These are phyloP conservation scores for Salix exigua DNA, from an alignment of 345 rosid genomes.

Conservation along the genomic window DNA sequence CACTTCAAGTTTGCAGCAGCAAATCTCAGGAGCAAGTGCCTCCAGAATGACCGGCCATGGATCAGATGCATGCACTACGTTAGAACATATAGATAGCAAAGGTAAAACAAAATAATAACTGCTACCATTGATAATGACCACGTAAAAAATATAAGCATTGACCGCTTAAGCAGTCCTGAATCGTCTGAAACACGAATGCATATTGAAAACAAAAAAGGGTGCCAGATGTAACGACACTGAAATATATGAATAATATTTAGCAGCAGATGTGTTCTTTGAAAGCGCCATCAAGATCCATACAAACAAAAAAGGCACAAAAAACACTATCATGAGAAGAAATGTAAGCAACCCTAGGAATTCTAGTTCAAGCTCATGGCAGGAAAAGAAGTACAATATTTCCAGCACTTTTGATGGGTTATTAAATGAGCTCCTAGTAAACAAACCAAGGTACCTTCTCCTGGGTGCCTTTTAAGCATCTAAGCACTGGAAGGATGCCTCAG, in stretches of 20 bases:
- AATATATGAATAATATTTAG: neutral
- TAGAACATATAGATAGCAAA: constrained; percentile 24
- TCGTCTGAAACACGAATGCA: neutral
- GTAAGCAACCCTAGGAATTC: neutral
- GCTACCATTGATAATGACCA: neutral
- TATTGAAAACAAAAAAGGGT: neutral
- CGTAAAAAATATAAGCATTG: neutral
- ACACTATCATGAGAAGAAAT: neutral
- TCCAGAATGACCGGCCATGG: constrained; percentile 52
- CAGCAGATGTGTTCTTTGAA: too few species aligned
- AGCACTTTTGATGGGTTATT: constrained; percentile 24
- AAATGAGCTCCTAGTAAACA: constrained; percentile 59
- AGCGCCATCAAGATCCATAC: too few species aligned
- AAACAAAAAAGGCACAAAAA: too few species aligned
- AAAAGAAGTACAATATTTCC: neutral
- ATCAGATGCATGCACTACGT: constrained; percentile 55
- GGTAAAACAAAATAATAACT: neutral
- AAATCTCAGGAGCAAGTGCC: constrained; percentile 44
- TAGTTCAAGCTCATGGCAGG: neutral
- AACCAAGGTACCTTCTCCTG: constrained; percentile 98
- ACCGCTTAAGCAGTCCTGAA: neutral
- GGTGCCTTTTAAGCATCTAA: constrained; percentile 77
- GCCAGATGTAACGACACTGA: neutral
- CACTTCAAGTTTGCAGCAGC: constrained; percentile 34
- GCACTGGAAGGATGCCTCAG: constrained; percentile 76